A percentile compares a stretch with the other conserved stretches of the same genome.
Evolutionary conservation across 441 rosid species (phyloP).

Genomic region (Populus hybrid): DNA sequence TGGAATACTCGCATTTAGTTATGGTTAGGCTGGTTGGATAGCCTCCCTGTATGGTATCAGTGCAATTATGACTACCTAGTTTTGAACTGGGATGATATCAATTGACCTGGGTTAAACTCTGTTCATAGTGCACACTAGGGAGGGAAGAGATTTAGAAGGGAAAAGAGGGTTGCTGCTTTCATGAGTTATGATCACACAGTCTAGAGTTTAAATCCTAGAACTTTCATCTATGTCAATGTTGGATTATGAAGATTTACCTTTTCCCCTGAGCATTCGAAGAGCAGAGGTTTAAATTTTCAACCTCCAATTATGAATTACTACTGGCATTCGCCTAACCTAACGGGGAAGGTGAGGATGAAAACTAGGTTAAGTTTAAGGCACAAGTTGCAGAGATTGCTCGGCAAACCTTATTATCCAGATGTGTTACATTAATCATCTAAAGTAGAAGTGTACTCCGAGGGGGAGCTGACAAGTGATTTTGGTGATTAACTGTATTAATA

Average conservation of each 20-base stretch:
- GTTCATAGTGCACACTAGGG: neutral
- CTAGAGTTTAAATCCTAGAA: neutral
- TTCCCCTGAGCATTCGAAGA: too few species aligned
- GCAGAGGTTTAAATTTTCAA: neutral
- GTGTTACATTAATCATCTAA: neutral
- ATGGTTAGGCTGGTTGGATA: neutral
- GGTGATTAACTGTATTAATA: neutral
- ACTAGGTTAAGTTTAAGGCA: neutral
- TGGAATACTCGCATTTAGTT: neutral
- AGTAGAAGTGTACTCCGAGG: too few species aligned
- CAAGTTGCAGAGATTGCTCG: neutral
- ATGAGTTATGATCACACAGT: neutral
- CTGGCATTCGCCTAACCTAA: neutral
- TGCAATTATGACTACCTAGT: neutral
- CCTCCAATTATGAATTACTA: neutral
- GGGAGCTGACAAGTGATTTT: neutral
- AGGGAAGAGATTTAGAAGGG: neutral
- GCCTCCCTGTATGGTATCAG: neutral
- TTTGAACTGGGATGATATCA: neutral
- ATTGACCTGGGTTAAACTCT: neutral
- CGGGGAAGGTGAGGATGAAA: neutral
- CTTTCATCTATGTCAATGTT: neutral
- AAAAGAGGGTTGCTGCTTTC: neutral
- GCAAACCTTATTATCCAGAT: neutral
- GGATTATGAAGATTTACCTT: neutral